Conservation (phyloP, 371 early-diverging fungal species). For the Choanephora cucurbitarum region DNA sequence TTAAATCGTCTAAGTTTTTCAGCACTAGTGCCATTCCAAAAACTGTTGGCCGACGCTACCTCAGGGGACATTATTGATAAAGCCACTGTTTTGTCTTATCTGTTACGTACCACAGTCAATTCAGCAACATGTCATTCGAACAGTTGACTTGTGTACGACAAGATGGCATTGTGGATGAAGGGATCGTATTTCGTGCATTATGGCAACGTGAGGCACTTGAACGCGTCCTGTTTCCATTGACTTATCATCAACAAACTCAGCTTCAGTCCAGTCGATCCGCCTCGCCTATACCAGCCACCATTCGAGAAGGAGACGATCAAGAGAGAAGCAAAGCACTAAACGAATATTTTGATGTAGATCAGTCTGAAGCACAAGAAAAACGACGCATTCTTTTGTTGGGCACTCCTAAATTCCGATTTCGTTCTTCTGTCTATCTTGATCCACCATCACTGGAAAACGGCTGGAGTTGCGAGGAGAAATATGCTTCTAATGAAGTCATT, state of each 20-base stretch:
- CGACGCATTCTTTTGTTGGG: conserved; percentile 40
- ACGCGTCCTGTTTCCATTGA: conserved; percentile 37
- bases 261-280: too few species aligned
- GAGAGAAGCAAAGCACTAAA: conserved; percentile 38
- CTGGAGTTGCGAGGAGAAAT: conserved; percentile 12
- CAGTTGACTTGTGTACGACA: conserved; percentile 44
- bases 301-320: background rate
- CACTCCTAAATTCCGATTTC: conserved; percentile 40
- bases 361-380: conserved; percentile 32
- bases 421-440: conserved; percentile 25
- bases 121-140: conserved; percentile 56
- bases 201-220: conserved; percentile 53
- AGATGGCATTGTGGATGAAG: conserved; percentile 52
- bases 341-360: conserved; percentile 52
- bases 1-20: conserved; percentile 37
- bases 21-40: conserved; percentile 44
- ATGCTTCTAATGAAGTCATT: background rate
- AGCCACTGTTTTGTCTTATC: conserved; percentile 44
- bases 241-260: conserved; percentile 15
- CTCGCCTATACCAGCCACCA: too few species aligned
- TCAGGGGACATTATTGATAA: too few species aligned
- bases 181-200: conserved; percentile 47
- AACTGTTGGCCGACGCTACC: conserved; percentile 37
- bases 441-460: conserved; percentile 24
- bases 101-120: conserved; percentile 41